Conservation (phyloP, 2,329 filamentous ascomycete species). For the Colletotrichum chlorophyti region DNA sequence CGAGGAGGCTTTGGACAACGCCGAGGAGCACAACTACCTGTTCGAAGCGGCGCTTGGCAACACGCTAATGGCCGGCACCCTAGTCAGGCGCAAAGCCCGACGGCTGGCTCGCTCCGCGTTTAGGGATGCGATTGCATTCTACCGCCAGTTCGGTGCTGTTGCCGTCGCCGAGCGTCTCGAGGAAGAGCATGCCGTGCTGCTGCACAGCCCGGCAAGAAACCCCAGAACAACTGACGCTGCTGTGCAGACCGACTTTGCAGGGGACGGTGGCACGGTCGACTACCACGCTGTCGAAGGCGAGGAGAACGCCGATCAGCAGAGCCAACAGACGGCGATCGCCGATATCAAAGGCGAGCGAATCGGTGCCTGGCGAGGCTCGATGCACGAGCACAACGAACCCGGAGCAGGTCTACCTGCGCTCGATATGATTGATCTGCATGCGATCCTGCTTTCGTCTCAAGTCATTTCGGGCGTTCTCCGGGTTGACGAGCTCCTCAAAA, state of each 20-base stretch:
- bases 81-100: constrained; percentile 69
- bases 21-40: constrained; percentile 68
- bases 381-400: constrained; percentile 60
- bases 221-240: constrained; percentile 66
- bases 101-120: constrained; percentile 74
- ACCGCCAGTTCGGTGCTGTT: constrained; percentile 71
- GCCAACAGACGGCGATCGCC: constrained; percentile 50
- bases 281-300: constrained; percentile 57
- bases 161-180: constrained; percentile 74
- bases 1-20: constrained; percentile 76
- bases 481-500: constrained; percentile 77
- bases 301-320: constrained; percentile 44
- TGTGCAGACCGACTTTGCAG: constrained; percentile 75
- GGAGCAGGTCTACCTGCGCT: constrained; percentile 73
- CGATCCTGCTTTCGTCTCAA: constrained; percentile 80
- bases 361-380: constrained; percentile 68
- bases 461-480: constrained; percentile 80
- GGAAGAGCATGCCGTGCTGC: constrained; percentile 70
- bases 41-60: constrained; percentile 78
- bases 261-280: constrained; percentile 59
- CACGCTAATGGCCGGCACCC: constrained; percentile 76
- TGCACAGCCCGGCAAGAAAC: constrained; percentile 67
- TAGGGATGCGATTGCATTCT: constrained; percentile 71
- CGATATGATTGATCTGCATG: constrained; percentile 83
- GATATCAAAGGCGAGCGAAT: constrained; percentile 65